phyloP scores from a whole-genome alignment of 108 stramenopile genomes.

The Skeletonema marinoi region DNA sequence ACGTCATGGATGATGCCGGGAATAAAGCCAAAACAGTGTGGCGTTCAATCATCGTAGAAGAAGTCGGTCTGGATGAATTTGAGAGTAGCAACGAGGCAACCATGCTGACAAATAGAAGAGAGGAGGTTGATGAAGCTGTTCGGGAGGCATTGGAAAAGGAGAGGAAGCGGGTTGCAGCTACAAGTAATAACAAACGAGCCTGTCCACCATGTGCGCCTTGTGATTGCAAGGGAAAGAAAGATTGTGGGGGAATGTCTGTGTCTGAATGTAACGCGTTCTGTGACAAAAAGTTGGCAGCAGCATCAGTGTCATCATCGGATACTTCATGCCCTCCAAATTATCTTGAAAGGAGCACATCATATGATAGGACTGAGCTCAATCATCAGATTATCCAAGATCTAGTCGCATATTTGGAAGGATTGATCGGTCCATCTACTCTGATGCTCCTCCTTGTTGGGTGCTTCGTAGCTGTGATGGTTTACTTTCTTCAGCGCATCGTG shows the following conservation, averaged over 20 bases:
- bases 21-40: slow-evolving; percentile 80
- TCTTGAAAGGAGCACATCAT: neutral
- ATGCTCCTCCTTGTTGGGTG: slow-evolving; percentile 30
- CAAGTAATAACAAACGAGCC: neutral
- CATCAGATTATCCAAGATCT: slow-evolving; percentile 11
- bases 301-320: neutral
- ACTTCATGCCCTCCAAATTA: slow-evolving; percentile 1
- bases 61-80: slow-evolving; percentile 70
- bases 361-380: neutral
- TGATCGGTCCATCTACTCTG: slow-evolving; percentile 26
- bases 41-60: slow-evolving; percentile 80
- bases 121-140: slow-evolving; percentile 49
- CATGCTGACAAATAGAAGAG: slow-evolving; percentile 36
- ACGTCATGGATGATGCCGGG: slow-evolving; percentile 86
- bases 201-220: slow-evolving; percentile 28
- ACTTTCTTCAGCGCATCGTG: slow-evolving; percentile 10
- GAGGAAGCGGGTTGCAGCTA: slow-evolving; percentile 15
- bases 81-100: slow-evolving; percentile 59
- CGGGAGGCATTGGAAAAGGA: slow-evolving; percentile 58
- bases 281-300: slow-evolving; percentile 16
- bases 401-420: slow-evolving; percentile 5
- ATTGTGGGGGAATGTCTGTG: slow-evolving; percentile 6
- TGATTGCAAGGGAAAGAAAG: slow-evolving; percentile 20
- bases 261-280: slow-evolving; percentile 25
- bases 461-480: slow-evolving; percentile 12